These are phyloP conservation scores for Mortierella sp. DNA, from an alignment of 371 early-diverging fungal species.

Conservation along the genomic window DNA sequence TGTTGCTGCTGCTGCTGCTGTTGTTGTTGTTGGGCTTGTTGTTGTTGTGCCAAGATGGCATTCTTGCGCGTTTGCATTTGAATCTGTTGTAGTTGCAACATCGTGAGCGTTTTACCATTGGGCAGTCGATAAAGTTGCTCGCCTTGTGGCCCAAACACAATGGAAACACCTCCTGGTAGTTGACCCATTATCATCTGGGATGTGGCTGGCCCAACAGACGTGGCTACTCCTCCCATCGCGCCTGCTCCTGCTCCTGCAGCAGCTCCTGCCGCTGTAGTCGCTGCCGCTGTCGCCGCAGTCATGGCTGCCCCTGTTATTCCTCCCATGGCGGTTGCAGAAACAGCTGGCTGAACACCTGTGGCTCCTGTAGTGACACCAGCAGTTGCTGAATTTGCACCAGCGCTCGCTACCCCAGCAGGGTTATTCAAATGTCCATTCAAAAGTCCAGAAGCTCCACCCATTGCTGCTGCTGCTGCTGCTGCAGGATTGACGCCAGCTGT, in stretches of 20 bases:
- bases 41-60: conserved; percentile 6
- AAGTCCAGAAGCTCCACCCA: conserved; percentile 4
- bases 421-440: too few species aligned
- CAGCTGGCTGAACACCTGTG: too few species aligned
- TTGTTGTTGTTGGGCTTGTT: conserved; percentile 5
- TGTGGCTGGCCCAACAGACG: too few species aligned
- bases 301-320: neutral
- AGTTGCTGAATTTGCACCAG: too few species aligned
- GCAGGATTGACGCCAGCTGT: conserved; percentile 12
- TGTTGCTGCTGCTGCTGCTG: neutral
- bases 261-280: neutral
- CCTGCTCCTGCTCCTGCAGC: neutral
- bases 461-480: conserved; percentile 11
- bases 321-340: neutral
- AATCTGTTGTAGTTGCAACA: conserved; percentile 22
- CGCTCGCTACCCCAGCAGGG: too few species aligned
- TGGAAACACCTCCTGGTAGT: too few species aligned
- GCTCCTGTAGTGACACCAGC: too few species aligned
- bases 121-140: conserved; percentile 35
- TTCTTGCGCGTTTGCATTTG: conserved; percentile 2
- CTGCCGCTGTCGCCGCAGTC: neutral
- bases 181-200: too few species aligned
- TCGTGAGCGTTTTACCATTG: conserved; percentile 26
- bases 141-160: too few species aligned
- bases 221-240: neutral